Evolutionary conservation across 208 protist species (phyloP).

Genomic region (Polymyxa betae): DNA sequence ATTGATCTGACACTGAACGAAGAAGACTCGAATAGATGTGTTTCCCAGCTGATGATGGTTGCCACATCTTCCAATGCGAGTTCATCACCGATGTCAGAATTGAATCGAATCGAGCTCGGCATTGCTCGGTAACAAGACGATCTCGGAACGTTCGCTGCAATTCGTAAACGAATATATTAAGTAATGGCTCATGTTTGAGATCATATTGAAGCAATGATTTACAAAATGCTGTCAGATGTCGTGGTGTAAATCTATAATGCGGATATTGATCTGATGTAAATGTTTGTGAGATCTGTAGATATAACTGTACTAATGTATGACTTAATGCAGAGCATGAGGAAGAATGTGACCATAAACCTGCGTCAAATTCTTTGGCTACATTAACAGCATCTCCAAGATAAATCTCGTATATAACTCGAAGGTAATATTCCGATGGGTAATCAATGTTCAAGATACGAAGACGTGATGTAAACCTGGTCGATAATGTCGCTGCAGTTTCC

Average conservation of each 20-base stretch:
- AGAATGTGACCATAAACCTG: neutral
- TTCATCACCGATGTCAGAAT: constrained; percentile 48
- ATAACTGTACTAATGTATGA: constrained; percentile 88
- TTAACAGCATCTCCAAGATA: constrained; percentile 84
- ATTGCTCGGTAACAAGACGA: constrained; percentile 80
- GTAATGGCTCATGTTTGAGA: constrained; percentile 72
- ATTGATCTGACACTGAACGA: neutral
- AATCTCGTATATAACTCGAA: constrained; percentile 88
- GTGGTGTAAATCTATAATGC: constrained; percentile 96
- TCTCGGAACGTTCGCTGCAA: constrained; percentile 90
- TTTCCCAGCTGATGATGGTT: neutral
- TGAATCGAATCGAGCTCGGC: constrained; percentile 55
- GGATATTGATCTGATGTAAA: constrained; percentile 89
- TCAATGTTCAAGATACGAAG: constrained; percentile 86
- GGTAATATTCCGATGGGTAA: constrained; percentile 87
- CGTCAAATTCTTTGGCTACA: neutral
- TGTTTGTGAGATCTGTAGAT: constrained; percentile 81
- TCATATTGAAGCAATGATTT: constrained; percentile 86
- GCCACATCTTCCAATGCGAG: neutral
- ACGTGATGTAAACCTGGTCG: constrained; percentile 90
- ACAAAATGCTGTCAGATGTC: constrained; percentile 89
- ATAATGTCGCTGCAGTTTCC: constrained; percentile 89
- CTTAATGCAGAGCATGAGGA: constrained; percentile 77
- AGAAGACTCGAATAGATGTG: neutral
- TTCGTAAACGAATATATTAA: constrained; percentile 88